Evolutionary conservation across 2,329 filamentous ascomycete genomes (phyloP).

Genomic region (Trichophyton schoenleinii): DNA sequence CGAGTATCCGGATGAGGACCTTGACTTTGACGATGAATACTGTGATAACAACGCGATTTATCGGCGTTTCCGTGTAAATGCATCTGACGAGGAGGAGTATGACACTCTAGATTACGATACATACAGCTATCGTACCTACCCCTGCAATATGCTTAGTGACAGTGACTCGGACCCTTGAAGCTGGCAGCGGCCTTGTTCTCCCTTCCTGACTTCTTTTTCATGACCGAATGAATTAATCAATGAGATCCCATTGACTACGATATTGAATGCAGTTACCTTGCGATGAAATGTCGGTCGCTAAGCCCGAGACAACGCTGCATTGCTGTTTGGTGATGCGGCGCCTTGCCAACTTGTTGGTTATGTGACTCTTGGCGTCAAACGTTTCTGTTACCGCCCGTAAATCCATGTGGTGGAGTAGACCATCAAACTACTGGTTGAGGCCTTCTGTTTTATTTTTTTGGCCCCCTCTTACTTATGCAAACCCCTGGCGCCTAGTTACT

Average conservation of each 20-base stretch:
- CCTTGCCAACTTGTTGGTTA: too few species aligned
- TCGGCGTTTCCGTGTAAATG: conserved; percentile 28
- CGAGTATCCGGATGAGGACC: conserved; percentile 40
- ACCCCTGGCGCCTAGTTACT: neutral
- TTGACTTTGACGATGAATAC: conserved; percentile 36
- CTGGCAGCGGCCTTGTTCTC: too few species aligned
- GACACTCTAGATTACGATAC: conserved; percentile 26
- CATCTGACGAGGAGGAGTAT: conserved; percentile 36
- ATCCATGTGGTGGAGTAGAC: neutral
- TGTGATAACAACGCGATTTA: conserved; percentile 29
- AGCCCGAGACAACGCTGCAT: neutral
- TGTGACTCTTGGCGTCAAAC: neutral
- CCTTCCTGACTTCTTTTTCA: neutral
- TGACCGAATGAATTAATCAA: neutral
- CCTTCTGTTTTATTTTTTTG: neutral
- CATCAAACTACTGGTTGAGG: neutral
- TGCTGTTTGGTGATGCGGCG: too few species aligned
- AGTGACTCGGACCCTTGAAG: conserved; percentile 3
- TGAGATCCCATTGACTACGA: neutral
- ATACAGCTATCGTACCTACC: conserved; percentile 15
- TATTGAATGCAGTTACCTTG: neutral
- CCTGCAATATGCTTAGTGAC: conserved; percentile 22
- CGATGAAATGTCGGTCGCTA: neutral
- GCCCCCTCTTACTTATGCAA: neutral
- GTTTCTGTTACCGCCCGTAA: neutral